phyloP scores from a whole-genome alignment of 164 flowering plant genomes.

The Protea cynaroides region DNA sequence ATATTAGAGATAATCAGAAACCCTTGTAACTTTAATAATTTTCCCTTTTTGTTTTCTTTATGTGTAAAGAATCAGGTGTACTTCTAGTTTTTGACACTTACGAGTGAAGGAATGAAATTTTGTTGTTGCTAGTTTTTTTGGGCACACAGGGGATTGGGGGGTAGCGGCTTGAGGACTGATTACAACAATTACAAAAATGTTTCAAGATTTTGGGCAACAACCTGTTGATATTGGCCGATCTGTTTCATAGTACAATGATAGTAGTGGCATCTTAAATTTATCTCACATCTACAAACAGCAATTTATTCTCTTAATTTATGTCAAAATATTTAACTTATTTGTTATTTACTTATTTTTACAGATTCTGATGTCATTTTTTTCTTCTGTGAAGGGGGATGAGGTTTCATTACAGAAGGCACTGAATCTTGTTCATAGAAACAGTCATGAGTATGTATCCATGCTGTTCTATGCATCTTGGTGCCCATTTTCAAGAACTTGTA shows the following conservation, averaged over 20 bases:
- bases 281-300: not conserved
- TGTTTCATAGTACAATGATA: no score
- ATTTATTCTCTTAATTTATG: not conserved
- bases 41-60: no score
- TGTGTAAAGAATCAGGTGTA: no score
- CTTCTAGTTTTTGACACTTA: no score
- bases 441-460: constrained; percentile 56
- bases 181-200: no score
- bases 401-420: constrained; percentile 55
- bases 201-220: not conserved
- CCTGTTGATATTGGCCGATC: not conserved
- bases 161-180: no score
- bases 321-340: not conserved
- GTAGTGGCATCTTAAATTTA: not conserved
- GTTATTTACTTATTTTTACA: not conserved
- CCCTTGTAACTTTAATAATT: no score
- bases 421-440: constrained; percentile 46
- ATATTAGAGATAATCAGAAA: no score
- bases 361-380: not conserved
- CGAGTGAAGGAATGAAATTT: no score
- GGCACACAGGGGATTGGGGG: no score
- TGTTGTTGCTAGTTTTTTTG: no score
- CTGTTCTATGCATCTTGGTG: constrained; percentile 97
- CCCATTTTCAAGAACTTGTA: constrained; percentile 67
- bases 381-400: constrained; percentile 76